Evolutionary conservation across 352 stramenopile species (phyloP), one percentile per base, ranked within the genome.

Genomic region (Thraustochytrium sp.): DNA sequence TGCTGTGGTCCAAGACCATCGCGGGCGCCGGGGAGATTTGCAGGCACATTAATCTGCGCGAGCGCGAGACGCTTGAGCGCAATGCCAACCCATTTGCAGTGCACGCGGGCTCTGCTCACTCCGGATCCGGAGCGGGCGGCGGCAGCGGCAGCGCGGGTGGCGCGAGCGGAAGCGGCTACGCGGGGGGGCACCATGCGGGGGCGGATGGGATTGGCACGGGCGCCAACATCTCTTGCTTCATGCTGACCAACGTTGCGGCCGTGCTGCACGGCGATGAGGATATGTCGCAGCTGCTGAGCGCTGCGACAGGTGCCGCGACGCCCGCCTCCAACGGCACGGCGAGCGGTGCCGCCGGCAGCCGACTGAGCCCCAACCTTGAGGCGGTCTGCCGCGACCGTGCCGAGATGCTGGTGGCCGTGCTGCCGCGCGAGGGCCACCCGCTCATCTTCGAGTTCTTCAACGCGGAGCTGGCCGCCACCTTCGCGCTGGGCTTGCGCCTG

Each of bases 391-490:
- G 31, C 42, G 34, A 61, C 18, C 48, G 53, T 3, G 34, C 23
- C 9, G 37, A 80, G 9, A 16, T 34, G 1, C n/a, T 80, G 9
- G 31, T 80, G 13, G 68, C 53, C 8, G 37, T 80, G 26, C 34
- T 65, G 9, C 42, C 68, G 16, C 13, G 16, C 9, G 48, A 61
- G 0, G 68, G 36, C 1, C 13, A 42, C 8, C 48, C 48, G 11
- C 34, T 63, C 37, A 18, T 80, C 44, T 80, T 80, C 31, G 68
- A 80, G 51, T 80, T 80, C 40, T 80, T 80, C 68, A 51, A 80
- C 49, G 37, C 68, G 0, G 68, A 80, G 9, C n/a, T 80, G 8
- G 68, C 68, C 16, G 68, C 31, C 23, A 63, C 48, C 13, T 80
- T 80, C 46, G 68, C 68, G 44, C 44, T 63, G 16, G 68, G 68